Percentiles rank a stretch among this genome's conserved stretches.
Conservation (phyloP, 108 stramenopile species). For the Aurantiochytrium sp. region DNA sequence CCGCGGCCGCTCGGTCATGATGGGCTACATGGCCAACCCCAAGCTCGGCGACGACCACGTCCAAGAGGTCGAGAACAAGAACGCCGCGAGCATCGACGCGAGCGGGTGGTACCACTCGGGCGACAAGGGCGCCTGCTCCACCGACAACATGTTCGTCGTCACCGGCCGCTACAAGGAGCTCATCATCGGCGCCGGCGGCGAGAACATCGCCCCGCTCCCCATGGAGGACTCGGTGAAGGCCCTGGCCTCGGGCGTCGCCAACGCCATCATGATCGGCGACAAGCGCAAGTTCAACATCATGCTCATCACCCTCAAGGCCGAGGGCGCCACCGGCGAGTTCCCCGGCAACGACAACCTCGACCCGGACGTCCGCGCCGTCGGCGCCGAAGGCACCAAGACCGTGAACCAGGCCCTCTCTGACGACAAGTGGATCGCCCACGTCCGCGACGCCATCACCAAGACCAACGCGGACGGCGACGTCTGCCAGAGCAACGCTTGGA, state of each 20-base stretch:
- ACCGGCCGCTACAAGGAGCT: slow-evolving; percentile 49
- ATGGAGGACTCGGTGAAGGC: slow-evolving; percentile 56
- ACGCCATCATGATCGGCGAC: slow-evolving; percentile 59
- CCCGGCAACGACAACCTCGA: not conserved
- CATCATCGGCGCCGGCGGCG: slow-evolving; percentile 59
- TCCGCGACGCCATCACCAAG: not conserved
- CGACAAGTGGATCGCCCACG: not conserved
- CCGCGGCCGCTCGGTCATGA: slow-evolving; percentile 68
- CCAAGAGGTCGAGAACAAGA: slow-evolving; percentile 54
- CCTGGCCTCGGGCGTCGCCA: slow-evolving; percentile 44
- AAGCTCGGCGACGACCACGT: slow-evolving; percentile 43
- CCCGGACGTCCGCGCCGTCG: not conserved
- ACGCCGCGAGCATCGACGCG: slow-evolving; percentile 53
- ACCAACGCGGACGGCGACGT: slow-evolving; percentile 39
- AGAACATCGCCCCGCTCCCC: slow-evolving; percentile 55
- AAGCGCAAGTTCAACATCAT: slow-evolving; percentile 55
- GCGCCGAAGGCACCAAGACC: not conserved
- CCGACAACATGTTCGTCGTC: slow-evolving; percentile 30
- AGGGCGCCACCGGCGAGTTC: slow-evolving; percentile 33
- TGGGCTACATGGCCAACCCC: slow-evolving; percentile 66
- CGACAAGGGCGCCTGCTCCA: slow-evolving; percentile 43
- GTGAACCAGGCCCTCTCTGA: not conserved
- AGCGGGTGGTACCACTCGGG: slow-evolving; percentile 66
- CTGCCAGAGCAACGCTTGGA: slow-evolving; percentile 60
- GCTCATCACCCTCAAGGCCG: slow-evolving; percentile 44